Evolutionary conservation across 2,329 filamentous ascomycete genomes (phyloP).

Genomic region (Phaeosphaeria sp.): DNA sequence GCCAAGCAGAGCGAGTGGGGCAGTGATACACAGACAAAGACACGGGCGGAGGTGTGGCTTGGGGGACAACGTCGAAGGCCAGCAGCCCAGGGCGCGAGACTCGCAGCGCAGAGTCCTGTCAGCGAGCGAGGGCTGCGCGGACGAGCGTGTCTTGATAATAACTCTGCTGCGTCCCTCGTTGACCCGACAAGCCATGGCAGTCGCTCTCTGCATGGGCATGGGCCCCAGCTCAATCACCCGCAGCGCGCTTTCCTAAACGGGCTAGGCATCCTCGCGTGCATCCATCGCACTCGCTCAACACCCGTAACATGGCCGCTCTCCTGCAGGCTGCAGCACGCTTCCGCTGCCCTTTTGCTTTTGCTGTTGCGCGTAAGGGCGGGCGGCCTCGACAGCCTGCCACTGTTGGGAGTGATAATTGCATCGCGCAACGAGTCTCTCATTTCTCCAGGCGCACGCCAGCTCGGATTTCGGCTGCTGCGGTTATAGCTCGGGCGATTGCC

Average conservation of each 20-base stretch:
- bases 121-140: neutral
- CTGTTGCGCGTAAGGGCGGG: neutral
- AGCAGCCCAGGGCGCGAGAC: neutral
- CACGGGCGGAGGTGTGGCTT: neutral
- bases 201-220: neutral
- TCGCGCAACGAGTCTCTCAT: neutral
- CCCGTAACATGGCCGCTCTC: neutral
- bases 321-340: neutral
- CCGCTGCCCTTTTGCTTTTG: neutral
- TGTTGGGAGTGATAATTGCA: neutral
- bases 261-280: neutral
- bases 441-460: no score
- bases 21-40: slow-evolving; percentile 18
- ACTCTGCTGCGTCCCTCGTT: neutral
- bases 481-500: neutral
- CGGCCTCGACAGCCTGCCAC: no score
- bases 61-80: neutral
- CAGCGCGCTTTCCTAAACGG: neutral
- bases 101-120: neutral
- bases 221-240: neutral
- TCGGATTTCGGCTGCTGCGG: no score
- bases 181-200: neutral
- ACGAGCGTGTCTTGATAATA: neutral
- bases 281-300: neutral
- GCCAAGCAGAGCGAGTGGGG: slow-evolving; percentile 15